Evolutionary conservation across 2,329 filamentous ascomycete genomes (phyloP).

Genomic region (Zymoseptoria brevis): DNA sequence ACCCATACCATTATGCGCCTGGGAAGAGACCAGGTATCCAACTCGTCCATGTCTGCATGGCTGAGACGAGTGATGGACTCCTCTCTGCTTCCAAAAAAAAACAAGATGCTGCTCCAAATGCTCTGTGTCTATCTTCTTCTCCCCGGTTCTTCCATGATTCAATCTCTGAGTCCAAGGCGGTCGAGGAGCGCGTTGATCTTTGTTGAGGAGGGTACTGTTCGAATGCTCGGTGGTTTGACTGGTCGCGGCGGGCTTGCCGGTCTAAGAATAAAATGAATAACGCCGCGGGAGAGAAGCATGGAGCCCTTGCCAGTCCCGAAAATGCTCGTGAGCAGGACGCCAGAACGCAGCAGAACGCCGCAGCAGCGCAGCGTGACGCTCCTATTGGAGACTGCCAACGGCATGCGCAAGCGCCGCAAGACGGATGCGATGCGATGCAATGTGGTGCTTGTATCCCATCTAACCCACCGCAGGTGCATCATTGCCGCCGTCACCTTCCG

Average conservation of each 20-base stretch:
- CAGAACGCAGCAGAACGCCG: neutral
- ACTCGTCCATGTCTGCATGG: too few relatives aligned
- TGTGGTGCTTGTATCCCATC: neutral
- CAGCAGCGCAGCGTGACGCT: neutral
- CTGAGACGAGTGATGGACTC: neutral
- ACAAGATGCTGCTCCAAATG: neutral
- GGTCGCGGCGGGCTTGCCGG: neutral
- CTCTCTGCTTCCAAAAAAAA: neutral
- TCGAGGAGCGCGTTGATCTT: neutral
- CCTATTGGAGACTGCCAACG: neutral
- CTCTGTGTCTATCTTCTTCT: neutral
- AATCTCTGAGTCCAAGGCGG: neutral
- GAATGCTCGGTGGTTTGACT: neutral
- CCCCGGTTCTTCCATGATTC: neutral
- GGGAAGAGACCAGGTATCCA: neutral
- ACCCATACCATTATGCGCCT: neutral
- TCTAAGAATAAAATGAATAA: neutral
- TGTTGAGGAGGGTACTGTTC: neutral
- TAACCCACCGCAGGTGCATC: neutral
- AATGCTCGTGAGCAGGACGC: neutral
- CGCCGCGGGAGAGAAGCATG: neutral
- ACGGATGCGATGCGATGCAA: neutral
- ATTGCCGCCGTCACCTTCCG: neutral
- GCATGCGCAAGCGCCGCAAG: neutral
- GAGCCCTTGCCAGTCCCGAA: neutral